These are phyloP conservation scores for Acaromyces ingoldii DNA, from an alignment of 1,284 basidiomycete genomes.

Conservation along the genomic window DNA sequence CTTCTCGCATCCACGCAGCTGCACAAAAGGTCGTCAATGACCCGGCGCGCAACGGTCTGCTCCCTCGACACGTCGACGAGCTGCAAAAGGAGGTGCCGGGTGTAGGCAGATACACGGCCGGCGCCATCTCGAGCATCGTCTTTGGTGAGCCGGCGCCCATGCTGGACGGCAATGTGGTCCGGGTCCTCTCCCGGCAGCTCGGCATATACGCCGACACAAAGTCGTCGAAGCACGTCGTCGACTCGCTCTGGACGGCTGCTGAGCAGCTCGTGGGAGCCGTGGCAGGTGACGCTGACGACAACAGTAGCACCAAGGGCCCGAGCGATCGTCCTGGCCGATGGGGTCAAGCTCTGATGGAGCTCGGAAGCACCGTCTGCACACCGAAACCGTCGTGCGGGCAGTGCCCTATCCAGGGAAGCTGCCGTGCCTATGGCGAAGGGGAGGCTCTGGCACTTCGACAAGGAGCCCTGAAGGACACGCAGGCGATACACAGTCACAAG, in stretches of 20 bases:
- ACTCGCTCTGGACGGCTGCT: constrained; percentile 41
- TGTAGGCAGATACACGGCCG: constrained; percentile 78
- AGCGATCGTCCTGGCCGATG: constrained; percentile 35
- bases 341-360: constrained; percentile 50
- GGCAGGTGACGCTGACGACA: not conserved
- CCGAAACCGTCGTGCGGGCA: constrained; percentile 30
- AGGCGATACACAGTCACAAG: not conserved
- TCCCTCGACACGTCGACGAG: constrained; percentile 73
- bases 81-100: constrained; percentile 82
- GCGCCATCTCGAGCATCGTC: constrained; percentile 46
- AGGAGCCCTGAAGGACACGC: not conserved
- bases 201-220: constrained; percentile 40
- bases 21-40: constrained; percentile 38
- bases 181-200: constrained; percentile 42
- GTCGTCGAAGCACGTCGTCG: constrained; percentile 27
- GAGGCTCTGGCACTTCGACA: constrained; percentile 3
- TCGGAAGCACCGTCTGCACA: constrained; percentile 40
- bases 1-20: constrained; percentile 43
- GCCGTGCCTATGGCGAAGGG: constrained; percentile 15
- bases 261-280: constrained; percentile 29
- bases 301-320: not conserved
- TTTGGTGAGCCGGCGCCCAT: constrained; percentile 43
- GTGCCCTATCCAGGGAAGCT: constrained; percentile 25
- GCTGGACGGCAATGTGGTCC: constrained; percentile 44
- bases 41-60: constrained; percentile 59